phyloP scores from a whole-genome alignment of 768 basidiomycete species.

The Rhodotorula graminis region DNA sequence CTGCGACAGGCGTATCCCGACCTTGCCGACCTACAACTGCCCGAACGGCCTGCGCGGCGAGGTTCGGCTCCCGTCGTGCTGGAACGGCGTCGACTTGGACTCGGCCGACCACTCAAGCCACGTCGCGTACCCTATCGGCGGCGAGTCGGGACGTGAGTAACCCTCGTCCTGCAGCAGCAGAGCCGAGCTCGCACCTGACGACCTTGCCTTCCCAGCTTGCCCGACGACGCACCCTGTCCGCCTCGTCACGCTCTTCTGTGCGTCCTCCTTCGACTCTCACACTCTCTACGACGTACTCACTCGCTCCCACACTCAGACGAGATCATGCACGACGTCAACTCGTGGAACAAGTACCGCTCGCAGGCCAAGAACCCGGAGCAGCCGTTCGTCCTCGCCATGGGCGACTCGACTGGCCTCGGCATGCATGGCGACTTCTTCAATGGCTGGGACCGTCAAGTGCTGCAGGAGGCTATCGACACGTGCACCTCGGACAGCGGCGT shows the following conservation, averaged over 20 bases:
- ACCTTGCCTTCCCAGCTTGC: conserved; percentile 1
- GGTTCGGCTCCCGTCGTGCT: conserved; percentile 42
- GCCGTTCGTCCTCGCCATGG: conserved; percentile 32
- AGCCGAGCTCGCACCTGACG: not conserved
- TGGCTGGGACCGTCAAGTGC: conserved; percentile 38
- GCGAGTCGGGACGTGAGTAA: conserved; percentile 25
- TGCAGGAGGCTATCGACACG: conserved; percentile 39
- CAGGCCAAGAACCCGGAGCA: conserved; percentile 29
- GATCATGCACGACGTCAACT: conserved; percentile 29
- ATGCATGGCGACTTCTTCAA: conserved; percentile 21
- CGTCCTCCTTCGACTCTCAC: not conserved
- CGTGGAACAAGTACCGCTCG: not conserved
- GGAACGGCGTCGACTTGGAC: conserved; percentile 51
- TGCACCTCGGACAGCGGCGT: conserved; percentile 39
- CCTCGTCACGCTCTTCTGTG: conserved; percentile 37
- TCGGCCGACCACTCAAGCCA: conserved; percentile 50
- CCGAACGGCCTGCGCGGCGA: conserved; percentile 40
- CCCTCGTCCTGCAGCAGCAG: not conserved
- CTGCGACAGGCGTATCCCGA: too few species aligned
- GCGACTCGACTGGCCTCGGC: conserved; percentile 12
- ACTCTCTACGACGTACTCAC: too few species aligned
- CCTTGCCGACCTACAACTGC: conserved; percentile 19
- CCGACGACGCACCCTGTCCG: conserved; percentile 37
- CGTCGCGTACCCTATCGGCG: conserved; percentile 46
- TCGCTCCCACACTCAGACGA: not conserved